Base-by-base conservation (phyloP, 306 rosid species). In the Acmispon strigosus region DNA sequence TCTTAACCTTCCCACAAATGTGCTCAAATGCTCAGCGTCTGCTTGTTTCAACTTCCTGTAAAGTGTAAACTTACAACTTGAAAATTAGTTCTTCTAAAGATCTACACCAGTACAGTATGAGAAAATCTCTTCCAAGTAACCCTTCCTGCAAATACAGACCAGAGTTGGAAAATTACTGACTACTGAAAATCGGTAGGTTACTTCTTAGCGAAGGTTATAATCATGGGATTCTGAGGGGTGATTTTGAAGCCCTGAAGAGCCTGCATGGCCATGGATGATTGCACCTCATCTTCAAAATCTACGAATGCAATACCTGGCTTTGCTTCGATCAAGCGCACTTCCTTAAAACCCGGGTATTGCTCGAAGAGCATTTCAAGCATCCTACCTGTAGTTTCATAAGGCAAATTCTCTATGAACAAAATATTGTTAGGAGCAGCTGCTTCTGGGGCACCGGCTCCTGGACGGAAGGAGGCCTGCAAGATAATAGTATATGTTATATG, bases 261-360 rank as follows among this genome's bases (percentile, higher is more conserved):
- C 70, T 89, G 95, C 99, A 91, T 95, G 17, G 97, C 96, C 91
- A 91, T 85, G 36, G 96, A 84, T 62, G 99, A 91, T 78, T 95
- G 97, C 69, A 85, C 82, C 3, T 95, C 99, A 6, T 95, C 96
- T 77, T 95, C 99, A 47, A 83, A 91, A 58, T 95, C 97, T 15
- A 95, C 96, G 73, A 95, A 95, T 8, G 97, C 99, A 5, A 95
- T 95, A 59, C 99, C 99, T 14, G 99, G 99, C 90, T 95, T 94
- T 22, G 97, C 96, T 58, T 95, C 97, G 13, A 95, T 95, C 86
- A 91, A 78, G 37, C 97, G 92, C 76, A 95, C 99, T 78, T 95
- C 99, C 81, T 86, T 95, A 73, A 95, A 95, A 72, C 99, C 99
- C 0, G 99, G 96, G 81, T 86, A 95, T 65, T 95, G 99, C 75